A percentile compares a stretch with the other conserved stretches of the same genome.
Conservation (phyloP, 179 eudicot genomes). For the Drosera spatulata region DNA sequence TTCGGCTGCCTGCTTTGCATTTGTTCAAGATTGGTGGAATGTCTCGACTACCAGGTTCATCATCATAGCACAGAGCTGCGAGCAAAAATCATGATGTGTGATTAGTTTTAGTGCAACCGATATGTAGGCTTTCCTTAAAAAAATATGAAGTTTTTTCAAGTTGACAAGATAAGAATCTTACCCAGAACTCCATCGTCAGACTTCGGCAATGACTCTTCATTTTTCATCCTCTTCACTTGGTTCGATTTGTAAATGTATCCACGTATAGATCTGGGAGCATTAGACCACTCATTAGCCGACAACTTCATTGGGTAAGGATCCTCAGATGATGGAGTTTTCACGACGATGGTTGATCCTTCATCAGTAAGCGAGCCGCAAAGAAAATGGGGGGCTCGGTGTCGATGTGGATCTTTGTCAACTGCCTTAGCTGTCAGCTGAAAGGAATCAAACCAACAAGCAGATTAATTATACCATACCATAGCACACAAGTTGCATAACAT, state of each 20-base stretch:
- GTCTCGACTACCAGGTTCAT: constrained; percentile 24
- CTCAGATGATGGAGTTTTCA: constrained; percentile 35
- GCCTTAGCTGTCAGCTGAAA: constrained; percentile 62
- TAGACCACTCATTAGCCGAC: constrained; percentile 41
- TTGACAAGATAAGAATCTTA: constrained; percentile 7
- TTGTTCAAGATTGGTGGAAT: constrained; percentile 7
- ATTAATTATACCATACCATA: no score
- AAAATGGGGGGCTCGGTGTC: constrained; percentile 69
- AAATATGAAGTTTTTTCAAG: neutral
- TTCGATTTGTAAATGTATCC: constrained; percentile 28
- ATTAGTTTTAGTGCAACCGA: no score
- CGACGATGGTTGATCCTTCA: constrained; percentile 36
- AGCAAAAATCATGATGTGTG: neutral
- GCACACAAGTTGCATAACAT: neutral
- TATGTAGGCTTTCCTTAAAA: neutral
- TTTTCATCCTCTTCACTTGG: constrained; percentile 37
- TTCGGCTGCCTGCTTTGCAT: constrained; percentile 12
- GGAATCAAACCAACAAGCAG: neutral
- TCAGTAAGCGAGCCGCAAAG: constrained; percentile 67
- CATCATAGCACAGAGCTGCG: constrained; percentile 40
- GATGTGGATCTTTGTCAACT: constrained; percentile 51
- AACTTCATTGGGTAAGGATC: constrained; percentile 48
- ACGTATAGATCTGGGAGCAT: constrained; percentile 41
- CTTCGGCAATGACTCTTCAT: constrained; percentile 22
- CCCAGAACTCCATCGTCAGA: constrained; percentile 27